Base-by-base conservation (phyloP, 2,329 filamentous ascomycete species). In the Pseudogymnoascus sp. region DNA sequence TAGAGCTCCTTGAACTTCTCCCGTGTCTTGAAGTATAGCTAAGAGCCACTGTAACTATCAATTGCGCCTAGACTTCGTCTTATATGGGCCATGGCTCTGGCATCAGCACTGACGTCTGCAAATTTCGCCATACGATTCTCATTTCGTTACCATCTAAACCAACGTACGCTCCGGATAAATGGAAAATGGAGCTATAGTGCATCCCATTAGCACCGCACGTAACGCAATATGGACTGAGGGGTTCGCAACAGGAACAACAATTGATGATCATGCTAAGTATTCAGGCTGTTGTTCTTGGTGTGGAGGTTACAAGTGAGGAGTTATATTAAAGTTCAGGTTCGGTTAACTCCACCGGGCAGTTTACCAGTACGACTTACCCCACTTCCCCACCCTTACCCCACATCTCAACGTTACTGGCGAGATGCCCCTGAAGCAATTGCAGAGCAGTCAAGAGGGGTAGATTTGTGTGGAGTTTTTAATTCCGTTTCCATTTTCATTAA, bases 361-460 rank as follows among this genome's bases (percentile, higher is more conserved):
- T 55, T 33, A 35, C 2, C 45, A 35, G 16, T 14, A 14, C 49
- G 3, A 1, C 10, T 33, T 55, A 55, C 49, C 49, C 49, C 49
- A 55, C 49, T 55, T 55, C 49, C 49, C 49, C 49, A 14, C 49
- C 49, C 49, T 55, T 55, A 55, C 49, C 49, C 49, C 49, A 35
- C n/a, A 31, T 16, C 31, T 33, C 5, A n/a, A 12, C 29, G 16
- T 55, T 11, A 55, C 49, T 55, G 45, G n/a, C 3, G 19, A 11
- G 29, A 14, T 55, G 16, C 49, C 49, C 49, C 29, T 35, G 16
- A 55, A 55, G 45, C 45, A 55, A 33, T 55, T 55, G 16, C 10
- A 14, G 33, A 6, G 12, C 4, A 33, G 5, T 55, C 16, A 35
- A 21, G 49, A 55, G 49, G 49, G 49, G 29, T 21, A 5, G 26